Conservation (phyloP, 2,329 filamentous ascomycete species). For the Calonectria leucothoes region DNA sequence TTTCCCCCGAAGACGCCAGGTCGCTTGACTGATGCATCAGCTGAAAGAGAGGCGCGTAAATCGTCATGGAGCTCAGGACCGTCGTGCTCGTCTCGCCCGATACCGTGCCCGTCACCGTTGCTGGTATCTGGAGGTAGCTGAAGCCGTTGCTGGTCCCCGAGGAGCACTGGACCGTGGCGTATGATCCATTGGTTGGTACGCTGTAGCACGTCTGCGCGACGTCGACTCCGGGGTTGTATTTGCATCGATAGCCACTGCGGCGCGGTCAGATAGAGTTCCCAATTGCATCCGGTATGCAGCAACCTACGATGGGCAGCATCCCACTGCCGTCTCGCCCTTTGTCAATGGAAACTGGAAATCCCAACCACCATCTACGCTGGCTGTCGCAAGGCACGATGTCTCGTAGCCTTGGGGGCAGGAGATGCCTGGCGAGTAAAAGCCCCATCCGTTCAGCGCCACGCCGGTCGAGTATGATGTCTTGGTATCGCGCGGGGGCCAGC, state of each 20-base stretch:
- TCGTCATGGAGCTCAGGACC: constrained; percentile 17
- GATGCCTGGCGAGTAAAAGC: constrained; percentile 50
- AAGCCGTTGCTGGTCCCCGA: constrained; percentile 30
- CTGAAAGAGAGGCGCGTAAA: constrained; percentile 47
- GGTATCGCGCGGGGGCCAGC: constrained; percentile 43
- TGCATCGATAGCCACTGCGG: constrained; percentile 18
- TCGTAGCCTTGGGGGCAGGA: constrained; percentile 47
- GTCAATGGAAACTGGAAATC: constrained; percentile 43
- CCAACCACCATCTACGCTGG: constrained; percentile 35
- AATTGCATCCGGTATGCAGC: background rate
- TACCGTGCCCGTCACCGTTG: constrained; percentile 8
- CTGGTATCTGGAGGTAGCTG: constrained; percentile 28
- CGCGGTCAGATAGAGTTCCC: background rate
- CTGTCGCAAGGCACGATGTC: constrained; percentile 46
- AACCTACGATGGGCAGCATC: constrained; percentile 47
- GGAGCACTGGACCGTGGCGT: constrained; percentile 33
- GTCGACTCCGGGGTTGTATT: background rate
- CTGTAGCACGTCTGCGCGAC: constrained; percentile 25
- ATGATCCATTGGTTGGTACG: constrained; percentile 29
- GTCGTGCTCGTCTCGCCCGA: constrained; percentile 2
- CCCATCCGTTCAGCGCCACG: constrained; percentile 44
- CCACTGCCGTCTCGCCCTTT: constrained; percentile 45
- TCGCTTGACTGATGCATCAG: constrained; percentile 41
- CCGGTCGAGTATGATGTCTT: constrained; percentile 14
- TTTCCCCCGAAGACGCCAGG: constrained; percentile 21